A percentile compares a stretch with the other conserved stretches of the same genome.
Evolutionary conservation across 2,329 filamentous ascomycete species (phyloP).

Genomic region (Alternaria solani): DNA sequence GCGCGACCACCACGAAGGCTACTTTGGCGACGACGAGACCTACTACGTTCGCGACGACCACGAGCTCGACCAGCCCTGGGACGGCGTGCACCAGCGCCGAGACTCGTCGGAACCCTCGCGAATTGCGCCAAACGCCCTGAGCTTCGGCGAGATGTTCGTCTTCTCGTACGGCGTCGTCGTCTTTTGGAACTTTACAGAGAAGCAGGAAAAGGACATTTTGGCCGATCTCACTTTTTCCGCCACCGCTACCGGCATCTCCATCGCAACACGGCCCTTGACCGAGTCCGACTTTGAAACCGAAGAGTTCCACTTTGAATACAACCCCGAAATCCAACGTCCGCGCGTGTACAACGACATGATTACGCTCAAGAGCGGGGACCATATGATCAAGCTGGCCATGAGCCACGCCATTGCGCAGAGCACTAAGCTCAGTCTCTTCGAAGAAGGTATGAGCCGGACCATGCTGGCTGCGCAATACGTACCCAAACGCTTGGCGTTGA

Average conservation of each 20-base stretch:
- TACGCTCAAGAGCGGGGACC: conserved; percentile 89
- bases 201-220: conserved; percentile 94
- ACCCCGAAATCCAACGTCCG: conserved; percentile 81
- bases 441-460: conserved; percentile 93
- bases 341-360: conserved; percentile 99
- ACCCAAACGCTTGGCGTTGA: conserved; percentile 85
- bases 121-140: conserved; percentile 74
- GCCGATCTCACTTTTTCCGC: conserved; percentile 92
- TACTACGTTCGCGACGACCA: conserved; percentile 58
- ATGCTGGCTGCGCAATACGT: conserved; percentile 94
- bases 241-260: conserved; percentile 68
- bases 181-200: conserved; percentile 98
- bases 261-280: conserved; percentile 80
- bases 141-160: conserved; percentile 94
- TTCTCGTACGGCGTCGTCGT: conserved; percentile 97
- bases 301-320: conserved; percentile 99
- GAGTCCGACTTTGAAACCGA: conserved; percentile 96
- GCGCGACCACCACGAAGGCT: conserved; percentile 89
- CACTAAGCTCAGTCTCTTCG: conserved; percentile 94
- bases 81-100: conserved; percentile 30
- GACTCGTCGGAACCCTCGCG: conserved; percentile 51
- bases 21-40: conserved; percentile 75
- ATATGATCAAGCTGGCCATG: conserved; percentile 99
- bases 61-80: conserved; percentile 33
- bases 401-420: conserved; percentile 97